Conservation (phyloP, 2,329 filamentous ascomycete species). For the Lasiodiplodia hormozganensis region DNA sequence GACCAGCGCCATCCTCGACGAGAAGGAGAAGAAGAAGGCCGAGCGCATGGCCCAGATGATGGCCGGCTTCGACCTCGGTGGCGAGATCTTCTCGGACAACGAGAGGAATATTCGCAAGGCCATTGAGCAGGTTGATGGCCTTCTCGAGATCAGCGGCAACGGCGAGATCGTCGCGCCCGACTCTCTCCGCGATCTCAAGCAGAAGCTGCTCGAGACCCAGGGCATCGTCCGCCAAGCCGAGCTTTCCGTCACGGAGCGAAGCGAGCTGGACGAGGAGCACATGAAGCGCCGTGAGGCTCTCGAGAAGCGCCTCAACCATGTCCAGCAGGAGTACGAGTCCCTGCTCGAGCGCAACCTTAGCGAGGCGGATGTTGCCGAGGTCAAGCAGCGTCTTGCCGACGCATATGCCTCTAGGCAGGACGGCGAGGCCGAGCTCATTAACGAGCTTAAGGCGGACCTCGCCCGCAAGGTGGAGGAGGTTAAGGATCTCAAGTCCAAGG, state of each 20-base stretch:
- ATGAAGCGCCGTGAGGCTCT: conserved; percentile 74
- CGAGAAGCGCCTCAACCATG: conserved; percentile 73
- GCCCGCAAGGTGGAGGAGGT: conserved; percentile 82
- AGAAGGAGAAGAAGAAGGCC: conserved; percentile 98
- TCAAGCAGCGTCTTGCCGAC: conserved; percentile 80
- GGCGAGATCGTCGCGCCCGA: conserved; percentile 84
- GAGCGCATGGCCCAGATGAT: conserved; percentile 99
- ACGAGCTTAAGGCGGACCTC: conserved; percentile 79
- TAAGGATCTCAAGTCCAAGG: conserved; percentile 76
- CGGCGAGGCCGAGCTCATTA: conserved; percentile 73
- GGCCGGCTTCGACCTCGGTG: conserved; percentile 94
- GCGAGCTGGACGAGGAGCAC: conserved; percentile 67
- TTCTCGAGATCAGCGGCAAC: conserved; percentile 76
- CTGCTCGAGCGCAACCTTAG: conserved; percentile 80
- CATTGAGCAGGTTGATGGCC: conserved; percentile 80
- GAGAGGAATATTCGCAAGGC: conserved; percentile 84
- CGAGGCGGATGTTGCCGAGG: conserved; percentile 80
- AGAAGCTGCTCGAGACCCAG: conserved; percentile 85
- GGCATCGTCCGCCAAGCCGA: conserved; percentile 93
- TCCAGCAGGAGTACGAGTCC: conserved; percentile 85
- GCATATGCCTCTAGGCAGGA: conserved; percentile 78
- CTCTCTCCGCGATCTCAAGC: conserved; percentile 77
- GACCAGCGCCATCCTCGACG: conserved; percentile 84
- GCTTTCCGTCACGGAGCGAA: conserved; percentile 77
- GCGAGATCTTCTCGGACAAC: conserved; percentile 92